A percentile compares a stretch with the other conserved stretches of the same genome.
Conservation (phyloP, 2,329 filamentous ascomycete species). For the Aspergillus ibericus region DNA sequence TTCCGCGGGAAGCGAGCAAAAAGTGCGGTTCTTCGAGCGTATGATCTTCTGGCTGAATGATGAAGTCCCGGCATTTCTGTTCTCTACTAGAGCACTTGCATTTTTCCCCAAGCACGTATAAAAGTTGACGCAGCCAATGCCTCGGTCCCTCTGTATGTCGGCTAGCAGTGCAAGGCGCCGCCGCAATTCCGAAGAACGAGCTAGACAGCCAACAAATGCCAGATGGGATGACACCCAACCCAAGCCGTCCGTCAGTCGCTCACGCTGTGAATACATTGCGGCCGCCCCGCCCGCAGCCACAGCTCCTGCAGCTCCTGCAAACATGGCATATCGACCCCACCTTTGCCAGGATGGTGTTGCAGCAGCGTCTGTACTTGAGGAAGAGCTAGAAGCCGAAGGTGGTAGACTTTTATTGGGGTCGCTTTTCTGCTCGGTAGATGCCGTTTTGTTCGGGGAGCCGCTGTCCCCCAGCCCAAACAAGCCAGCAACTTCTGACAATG, state of each 20-base stretch:
- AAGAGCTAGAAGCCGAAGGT: constrained; percentile 31
- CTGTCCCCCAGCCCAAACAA: constrained; percentile 64
- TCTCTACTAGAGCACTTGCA: constrained; percentile 45
- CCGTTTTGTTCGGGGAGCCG: constrained; percentile 15
- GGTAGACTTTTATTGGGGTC: constrained; percentile 25
- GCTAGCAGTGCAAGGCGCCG: constrained; percentile 69
- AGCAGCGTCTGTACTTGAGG: constrained; percentile 47
- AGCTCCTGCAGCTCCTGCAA: constrained; percentile 76
- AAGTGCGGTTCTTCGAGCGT: constrained; percentile 69
- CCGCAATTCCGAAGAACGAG: constrained; percentile 77
- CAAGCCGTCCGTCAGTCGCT: constrained; percentile 73
- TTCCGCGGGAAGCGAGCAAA: constrained; percentile 75
- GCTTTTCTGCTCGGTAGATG: constrained; percentile 11
- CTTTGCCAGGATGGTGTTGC: constrained; percentile 63
- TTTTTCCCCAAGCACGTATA: constrained; percentile 80
- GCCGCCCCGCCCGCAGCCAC: constrained; percentile 79
- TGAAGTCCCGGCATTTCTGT: constrained; percentile 21
- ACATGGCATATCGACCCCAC: constrained; percentile 84
- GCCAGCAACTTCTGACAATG: constrained; percentile 62
- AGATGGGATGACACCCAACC: constrained; percentile 86
- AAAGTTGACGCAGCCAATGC: constrained; percentile 78
- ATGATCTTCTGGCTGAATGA: constrained; percentile 40
- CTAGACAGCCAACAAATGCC: constrained; percentile 87
- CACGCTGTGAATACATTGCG: constrained; percentile 81
- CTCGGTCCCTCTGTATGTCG: constrained; percentile 63